Base-by-base conservation (phyloP, 2,329 filamentous ascomycete species). In the Xylariomycetidae sp. region DNA sequence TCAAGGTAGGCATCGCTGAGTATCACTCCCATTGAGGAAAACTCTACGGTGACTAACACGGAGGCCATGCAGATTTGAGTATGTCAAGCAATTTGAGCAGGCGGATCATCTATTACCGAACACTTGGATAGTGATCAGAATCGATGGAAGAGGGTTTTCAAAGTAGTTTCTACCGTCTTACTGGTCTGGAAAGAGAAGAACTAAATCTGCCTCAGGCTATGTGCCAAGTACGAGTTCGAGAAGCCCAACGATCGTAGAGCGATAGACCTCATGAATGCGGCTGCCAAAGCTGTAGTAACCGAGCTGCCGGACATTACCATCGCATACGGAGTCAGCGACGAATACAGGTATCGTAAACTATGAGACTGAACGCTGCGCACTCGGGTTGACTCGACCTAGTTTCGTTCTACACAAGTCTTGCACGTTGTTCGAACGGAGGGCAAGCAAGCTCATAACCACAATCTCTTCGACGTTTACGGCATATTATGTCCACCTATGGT, bases 121-220 rank as follows among this genome's bases (percentile, higher is more conserved):
- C 55, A 96, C 90, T 17, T 98, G 89, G 88, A 83, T 96, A 36
- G 87, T 96, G 14, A 80, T 98, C 35, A 81, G 92, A 39, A 81
- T 98, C 52, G 92, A 98, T 62, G 92, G 92, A 16, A 75, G 90
- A 44, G 89, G 88, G 13, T 98, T 98, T 62, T 92, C 89, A 52
- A 95, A 94, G 87, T 93, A 66, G 56, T 60, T 54, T 5, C 38
- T 12, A 19, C 25, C 2, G 10, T 10, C 17, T 17, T 6, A 13
- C 18, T 10, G 10, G 15, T 9, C n/a, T 18, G 18, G 17, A 14
- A 7, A 29, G 26, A 22, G 30, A 14, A 32, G 39, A 12, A 22
- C n/a, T 48, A 40, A 57, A 26, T 7, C 17, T 6, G 25, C 25
- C 17, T 8, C 32, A 93, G 85, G 53, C 78, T 95, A 48, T 89